Conservation (phyloP, 352 stramenopile genomes). For the Pythium dissotocum region DNA sequence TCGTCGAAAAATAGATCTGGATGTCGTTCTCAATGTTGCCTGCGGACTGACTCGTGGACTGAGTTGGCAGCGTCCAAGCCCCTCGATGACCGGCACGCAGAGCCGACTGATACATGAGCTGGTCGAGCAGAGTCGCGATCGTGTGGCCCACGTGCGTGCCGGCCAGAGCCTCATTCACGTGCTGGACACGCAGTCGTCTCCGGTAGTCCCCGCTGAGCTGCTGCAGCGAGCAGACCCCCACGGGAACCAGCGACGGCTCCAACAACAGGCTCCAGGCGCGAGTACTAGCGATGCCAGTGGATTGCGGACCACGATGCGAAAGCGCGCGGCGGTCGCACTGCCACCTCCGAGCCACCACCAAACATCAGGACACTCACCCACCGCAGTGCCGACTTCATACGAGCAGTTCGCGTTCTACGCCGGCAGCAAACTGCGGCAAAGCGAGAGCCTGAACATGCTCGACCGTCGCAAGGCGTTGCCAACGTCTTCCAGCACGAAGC, state of each 20-base stretch:
- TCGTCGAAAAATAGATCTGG: conserved; percentile 10
- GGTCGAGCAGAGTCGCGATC: conserved; percentile 58
- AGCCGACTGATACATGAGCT: conserved; percentile 59
- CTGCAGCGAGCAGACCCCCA: background rate
- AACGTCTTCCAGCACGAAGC: conserved; percentile 16
- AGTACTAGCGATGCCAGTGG: conserved; percentile 17
- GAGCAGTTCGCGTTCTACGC: conserved; percentile 50
- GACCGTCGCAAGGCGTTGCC: conserved; percentile 46
- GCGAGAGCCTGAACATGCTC: conserved; percentile 39
- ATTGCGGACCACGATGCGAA: conserved; percentile 21
- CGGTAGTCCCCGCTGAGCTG: background rate
- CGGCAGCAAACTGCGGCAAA: conserved; percentile 40
- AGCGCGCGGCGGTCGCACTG: conserved; percentile 23
- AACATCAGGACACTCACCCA: background rate
- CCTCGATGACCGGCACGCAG: conserved; percentile 24
- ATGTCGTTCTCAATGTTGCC: background rate
- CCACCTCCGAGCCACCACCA: background rate
- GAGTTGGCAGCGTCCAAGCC: background rate
- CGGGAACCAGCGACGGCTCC: background rate
- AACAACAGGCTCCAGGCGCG: background rate
- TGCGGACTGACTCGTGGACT: background rate
- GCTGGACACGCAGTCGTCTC: conserved; percentile 27
- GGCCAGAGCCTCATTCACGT: conserved; percentile 48
- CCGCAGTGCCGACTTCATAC: conserved; percentile 14
- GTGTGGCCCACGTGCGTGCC: conserved; percentile 54